phyloP scores from a whole-genome alignment of 2,329 filamentous ascomycete species.

The Fusarium musae region DNA sequence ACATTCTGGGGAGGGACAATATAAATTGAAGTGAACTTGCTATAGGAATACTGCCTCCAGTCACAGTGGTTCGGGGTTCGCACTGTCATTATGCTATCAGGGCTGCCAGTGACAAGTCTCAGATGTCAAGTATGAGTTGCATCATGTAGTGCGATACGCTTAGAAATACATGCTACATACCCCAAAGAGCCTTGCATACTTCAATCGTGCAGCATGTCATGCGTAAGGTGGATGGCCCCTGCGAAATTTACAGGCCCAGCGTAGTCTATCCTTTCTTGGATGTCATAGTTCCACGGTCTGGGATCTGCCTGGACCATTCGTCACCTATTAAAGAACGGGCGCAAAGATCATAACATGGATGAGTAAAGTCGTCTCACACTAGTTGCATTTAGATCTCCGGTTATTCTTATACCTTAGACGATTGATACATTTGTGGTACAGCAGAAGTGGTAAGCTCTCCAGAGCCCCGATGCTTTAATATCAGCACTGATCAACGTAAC shows the following conservation, averaged over 20 bases:
- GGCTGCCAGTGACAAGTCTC: too few relatives aligned
- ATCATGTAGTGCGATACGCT: rapidly evolving
- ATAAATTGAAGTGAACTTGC: rapidly evolving
- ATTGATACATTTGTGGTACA: neutral
- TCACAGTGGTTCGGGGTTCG: rapidly evolving
- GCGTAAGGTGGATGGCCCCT: rapidly evolving
- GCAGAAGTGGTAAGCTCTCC: rapidly evolving
- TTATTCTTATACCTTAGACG: too few relatives aligned
- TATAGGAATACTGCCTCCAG: rapidly evolving
- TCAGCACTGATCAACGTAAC: neutral
- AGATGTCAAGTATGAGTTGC: neutral
- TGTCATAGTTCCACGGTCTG: rapidly evolving
- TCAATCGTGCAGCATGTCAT: neutral
- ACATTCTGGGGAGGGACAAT: rapidly evolving
- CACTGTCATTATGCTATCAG: rapidly evolving
- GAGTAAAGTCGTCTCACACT: rapidly evolving
- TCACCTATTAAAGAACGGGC: neutral
- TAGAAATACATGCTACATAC: too few relatives aligned
- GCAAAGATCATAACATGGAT: neutral
- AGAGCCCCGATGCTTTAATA: neutral
- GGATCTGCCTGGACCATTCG: rapidly evolving
- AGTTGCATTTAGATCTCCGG: rapidly evolving
- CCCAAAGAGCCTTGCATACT: rapidly evolving
- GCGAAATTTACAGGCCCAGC: neutral
- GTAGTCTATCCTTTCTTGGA: neutral